Evolutionary conservation across 306 rosid species (phyloP), one percentile per base, ranked within the genome.

Genomic region (Albizia julibrissin): DNA sequence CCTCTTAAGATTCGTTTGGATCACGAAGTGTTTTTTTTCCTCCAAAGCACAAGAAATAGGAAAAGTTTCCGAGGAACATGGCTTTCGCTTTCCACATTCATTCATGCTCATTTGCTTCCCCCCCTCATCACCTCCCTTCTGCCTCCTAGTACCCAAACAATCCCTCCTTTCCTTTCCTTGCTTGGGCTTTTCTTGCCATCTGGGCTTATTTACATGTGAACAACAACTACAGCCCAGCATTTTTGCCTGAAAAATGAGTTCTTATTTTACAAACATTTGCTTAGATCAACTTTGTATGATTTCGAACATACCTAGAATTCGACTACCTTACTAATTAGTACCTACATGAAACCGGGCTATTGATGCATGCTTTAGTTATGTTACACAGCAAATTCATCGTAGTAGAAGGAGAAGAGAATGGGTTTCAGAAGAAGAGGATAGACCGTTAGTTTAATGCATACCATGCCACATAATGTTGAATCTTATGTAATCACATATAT

Each of bases 1-100:
- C 87, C 90, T 18, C 49, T 22, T 15, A 71, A 85, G 85, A 90
- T 89, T 89, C 87, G 80, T 79, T 80, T 79, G 90, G 90, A 88
- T 85, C 75, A 83, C 86, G 61, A 66, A 50, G 70, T 86, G 83
- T 82, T 86, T 65, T 50, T 12, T 0, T 31, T 0, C 15, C 15
- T 5, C 5, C 39, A 1, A 54, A 50, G 85, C 84, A 86, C 89
- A 59, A 59, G n/a, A 77, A 75, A 79, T 76, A 76, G 65, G 64
- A 10, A 62, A 85, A 84, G 81, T 87, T 84, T 78, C 54, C 81
- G 85, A 80, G 84, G 87, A 83, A 83, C 16, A 76, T 86, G 81
- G 87, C 73, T 81, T 71, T 43, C 10, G 22, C 21, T 26, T 62
- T 27, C 19, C 8, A 33, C 37, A 33, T 33, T 0, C 37, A 10